A percentile compares a stretch with the other conserved stretches of the same genome.
Evolutionary conservation across 768 basidiomycete genomes (phyloP).

Genomic region (Sporobolomyces pararoseus): DNA sequence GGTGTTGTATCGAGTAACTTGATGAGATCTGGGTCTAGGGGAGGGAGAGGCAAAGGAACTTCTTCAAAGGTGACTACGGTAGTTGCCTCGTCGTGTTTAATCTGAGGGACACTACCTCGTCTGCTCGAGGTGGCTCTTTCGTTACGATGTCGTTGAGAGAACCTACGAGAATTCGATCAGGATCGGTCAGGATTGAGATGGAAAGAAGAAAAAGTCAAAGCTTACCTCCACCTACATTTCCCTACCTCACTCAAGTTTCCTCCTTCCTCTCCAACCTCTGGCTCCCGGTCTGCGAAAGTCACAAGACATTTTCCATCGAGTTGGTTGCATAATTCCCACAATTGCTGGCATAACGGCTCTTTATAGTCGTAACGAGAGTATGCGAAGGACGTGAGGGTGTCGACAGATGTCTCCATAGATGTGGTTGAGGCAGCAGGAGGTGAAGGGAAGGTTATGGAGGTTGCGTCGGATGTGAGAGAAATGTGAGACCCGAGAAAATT

Average conservation of each 20-base stretch:
- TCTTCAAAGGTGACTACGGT: slow-evolving; percentile 2
- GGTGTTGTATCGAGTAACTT: too few species aligned
- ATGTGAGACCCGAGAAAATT: neutral
- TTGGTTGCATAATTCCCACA: neutral
- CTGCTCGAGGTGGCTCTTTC: neutral
- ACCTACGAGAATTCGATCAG: neutral
- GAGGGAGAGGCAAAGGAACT: neutral
- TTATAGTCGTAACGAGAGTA: neutral
- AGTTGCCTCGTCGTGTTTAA: neutral
- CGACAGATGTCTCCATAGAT: too few species aligned
- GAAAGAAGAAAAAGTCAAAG: too few species aligned
- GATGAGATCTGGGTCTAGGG: too few species aligned
- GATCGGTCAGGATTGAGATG: neutral
- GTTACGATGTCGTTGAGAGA: neutral
- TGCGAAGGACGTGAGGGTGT: neutral
- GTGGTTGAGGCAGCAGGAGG: neutral
- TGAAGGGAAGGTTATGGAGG: neutral
- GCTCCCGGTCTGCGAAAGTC: slow-evolving; percentile 5
- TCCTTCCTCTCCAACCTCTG: neutral
- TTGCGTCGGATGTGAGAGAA: neutral
- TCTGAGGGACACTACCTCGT: neutral
- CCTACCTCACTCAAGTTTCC: neutral
- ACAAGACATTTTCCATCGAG: slow-evolving; percentile 1
- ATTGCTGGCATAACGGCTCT: neutral
- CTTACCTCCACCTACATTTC: neutral